phyloP scores from a whole-genome alignment of 1,139 yeast genomes.

The Pneumocystis murina region DNA sequence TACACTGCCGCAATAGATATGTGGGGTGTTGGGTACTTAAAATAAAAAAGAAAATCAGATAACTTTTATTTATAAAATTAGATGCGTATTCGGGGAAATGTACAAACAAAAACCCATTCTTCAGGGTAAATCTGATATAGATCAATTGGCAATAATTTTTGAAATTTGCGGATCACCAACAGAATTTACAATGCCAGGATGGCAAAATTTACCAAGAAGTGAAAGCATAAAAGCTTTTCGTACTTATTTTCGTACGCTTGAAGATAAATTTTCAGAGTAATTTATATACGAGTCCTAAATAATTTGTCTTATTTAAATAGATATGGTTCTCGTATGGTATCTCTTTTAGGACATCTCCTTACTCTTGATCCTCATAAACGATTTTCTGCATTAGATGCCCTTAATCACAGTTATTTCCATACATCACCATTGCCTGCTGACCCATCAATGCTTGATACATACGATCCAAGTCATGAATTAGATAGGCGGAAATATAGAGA shows the following conservation, averaged over 20 bases:
- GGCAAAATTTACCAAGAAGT: slow-evolving; percentile 47
- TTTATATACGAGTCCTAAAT: slow-evolving; percentile 19
- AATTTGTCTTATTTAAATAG: slow-evolving; percentile 5
- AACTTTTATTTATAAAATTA: background rate
- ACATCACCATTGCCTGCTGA: slow-evolving; percentile 48
- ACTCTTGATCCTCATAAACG: slow-evolving; percentile 56
- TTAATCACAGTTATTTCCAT: slow-evolving; percentile 52
- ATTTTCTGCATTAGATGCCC: slow-evolving; percentile 64
- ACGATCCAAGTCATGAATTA: slow-evolving; percentile 80
- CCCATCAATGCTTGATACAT: slow-evolving; percentile 45
- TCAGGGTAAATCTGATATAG: slow-evolving; percentile 76
- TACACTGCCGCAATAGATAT: slow-evolving; percentile 84
- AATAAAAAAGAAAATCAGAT: background rate
- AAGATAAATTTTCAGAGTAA: slow-evolving; percentile 28
- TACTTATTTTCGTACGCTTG: slow-evolving; percentile 41
- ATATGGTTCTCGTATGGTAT: slow-evolving; percentile 28
- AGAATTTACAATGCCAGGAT: slow-evolving; percentile 49
- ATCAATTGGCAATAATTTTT: slow-evolving; percentile 75
- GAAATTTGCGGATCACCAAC: slow-evolving; percentile 71
- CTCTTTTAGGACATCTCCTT: slow-evolving; percentile 41
- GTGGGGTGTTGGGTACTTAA: slow-evolving; percentile 69
- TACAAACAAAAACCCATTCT: slow-evolving; percentile 69
- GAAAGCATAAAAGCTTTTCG: slow-evolving; percentile 23
- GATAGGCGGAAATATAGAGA: slow-evolving; percentile 41
- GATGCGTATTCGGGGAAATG: slow-evolving; percentile 82